Conservation (phyloP, 192 early-diverging fungal species). For the Backusella australiensis region DNA sequence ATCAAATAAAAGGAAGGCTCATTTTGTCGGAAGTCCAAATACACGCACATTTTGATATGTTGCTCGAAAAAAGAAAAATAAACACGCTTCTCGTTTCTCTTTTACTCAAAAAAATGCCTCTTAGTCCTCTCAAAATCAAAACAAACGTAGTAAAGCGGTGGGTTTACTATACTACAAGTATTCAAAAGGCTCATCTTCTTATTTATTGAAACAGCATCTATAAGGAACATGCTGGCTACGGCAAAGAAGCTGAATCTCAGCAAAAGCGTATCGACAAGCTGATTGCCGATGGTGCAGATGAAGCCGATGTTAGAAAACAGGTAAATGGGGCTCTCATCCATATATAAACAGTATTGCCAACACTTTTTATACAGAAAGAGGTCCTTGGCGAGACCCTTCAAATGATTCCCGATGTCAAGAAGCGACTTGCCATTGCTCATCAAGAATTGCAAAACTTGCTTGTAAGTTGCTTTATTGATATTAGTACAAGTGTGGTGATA, state of each 20-base stretch:
- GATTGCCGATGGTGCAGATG: conserved; percentile 47
- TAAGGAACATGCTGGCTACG: conserved; percentile 53
- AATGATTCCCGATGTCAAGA: conserved; percentile 61
- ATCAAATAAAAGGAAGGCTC: no score
- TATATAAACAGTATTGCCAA: background rate
- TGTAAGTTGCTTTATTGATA: conserved; percentile 29
- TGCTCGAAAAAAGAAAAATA: background rate
- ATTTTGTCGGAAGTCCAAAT: background rate
- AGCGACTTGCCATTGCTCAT: conserved; percentile 44
- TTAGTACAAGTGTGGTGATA: background rate
- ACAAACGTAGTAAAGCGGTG: conserved; percentile 62
- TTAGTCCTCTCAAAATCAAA: conserved; percentile 58
- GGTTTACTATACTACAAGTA: background rate
- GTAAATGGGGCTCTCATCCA: conserved; percentile 41
- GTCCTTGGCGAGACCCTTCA: conserved; percentile 58
- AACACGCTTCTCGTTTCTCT: conserved; percentile 2
- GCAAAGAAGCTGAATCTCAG: conserved; percentile 46
- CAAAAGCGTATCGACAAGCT: conserved; percentile 53
- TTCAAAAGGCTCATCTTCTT: background rate
- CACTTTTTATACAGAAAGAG: conserved; percentile 39
- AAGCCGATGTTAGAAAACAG: conserved; percentile 60
- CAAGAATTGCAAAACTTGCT: conserved; percentile 44
- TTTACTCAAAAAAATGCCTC: conserved; percentile 32
- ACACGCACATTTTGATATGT: background rate
- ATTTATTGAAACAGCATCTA: conserved; percentile 31